Evolutionary conservation across 306 rosid species (phyloP), one percentile per base, ranked within the genome.

Genomic region (Pyrus bretschneideri): DNA sequence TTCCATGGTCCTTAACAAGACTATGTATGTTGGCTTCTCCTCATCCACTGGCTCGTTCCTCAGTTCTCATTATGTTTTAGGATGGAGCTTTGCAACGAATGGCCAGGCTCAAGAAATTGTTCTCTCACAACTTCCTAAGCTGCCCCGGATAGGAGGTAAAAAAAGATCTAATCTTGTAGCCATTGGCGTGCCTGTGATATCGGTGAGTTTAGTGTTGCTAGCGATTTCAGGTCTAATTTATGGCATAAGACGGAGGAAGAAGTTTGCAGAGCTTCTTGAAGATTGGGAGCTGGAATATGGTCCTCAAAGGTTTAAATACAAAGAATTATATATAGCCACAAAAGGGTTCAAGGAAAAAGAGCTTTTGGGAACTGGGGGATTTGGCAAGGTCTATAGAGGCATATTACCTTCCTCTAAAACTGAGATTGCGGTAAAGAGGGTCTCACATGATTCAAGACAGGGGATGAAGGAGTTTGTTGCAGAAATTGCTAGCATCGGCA

Each of bases 221-320:
- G 65, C 63, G 19, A 63, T 74, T 35, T 64, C 52, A 31, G 77
- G 74, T 75, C 79, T 75, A 76, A 8, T 62, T 29, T 55, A 75
- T 68, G 70, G 76, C 75, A 69, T 71, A 45, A 68, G 45, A 35
- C 71, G 81, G 59, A 67, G 66, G 23, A 78, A 59, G 76, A 81
- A 75, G 10, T 23, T 68, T 65, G 81, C 77, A 1, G 76, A 78
- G 49, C 38, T 78, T 22, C 65, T 84, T 71, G 81, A 84, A 68
- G 85, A 81, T 55, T 80, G 84, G 88, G 86, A 85, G 72, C 64
- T 76, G 6, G 82, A 85, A 67, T 70, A 58, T 73, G 84, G 82
- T 6, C 45, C 86, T 55, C 61, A 17, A 55, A 82, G 81, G 63
- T 85, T 61, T 27, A 61, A 27, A 61, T 61, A 13, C 4, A 73